Base-by-base conservation (phyloP, 257 asterid genomes). In the Solanum tacnaense region DNA sequence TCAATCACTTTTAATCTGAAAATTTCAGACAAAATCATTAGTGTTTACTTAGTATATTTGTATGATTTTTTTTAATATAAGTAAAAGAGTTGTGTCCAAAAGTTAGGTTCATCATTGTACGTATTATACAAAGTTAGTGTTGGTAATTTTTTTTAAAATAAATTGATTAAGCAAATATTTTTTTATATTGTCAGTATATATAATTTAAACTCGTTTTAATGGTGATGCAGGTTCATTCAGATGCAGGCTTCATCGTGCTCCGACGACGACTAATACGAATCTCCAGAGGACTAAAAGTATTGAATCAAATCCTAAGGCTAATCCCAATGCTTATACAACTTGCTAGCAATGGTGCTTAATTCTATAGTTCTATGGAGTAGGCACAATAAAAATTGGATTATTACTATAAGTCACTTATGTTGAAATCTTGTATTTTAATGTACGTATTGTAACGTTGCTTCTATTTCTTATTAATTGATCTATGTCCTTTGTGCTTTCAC, bases 191-290 rank as follows among this genome's bases (percentile, higher is more conserved):
- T 68, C 4, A 13, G 3, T 68, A 13, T 1, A 68, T 25, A 27
- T 13, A 68, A 68, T 68, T 67, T 27, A 27, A 68, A 68, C 11
- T 68, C 23, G 38, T 1, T 68, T 68, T 68, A 13, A 68, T 79
- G 67, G 16, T 46, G 58, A 44, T 20, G 10, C 29, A 81, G 85
- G 85, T 49, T 81, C 85, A 81, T 81, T 81, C 29, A 81, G 98
- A 2, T 96, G 98, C 87, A 89, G 96, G 92, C 92, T 92, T 65
- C 98, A 96, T 84, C 95, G 98, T 11, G 79, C 90, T 74, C 94
- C 93, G 0, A 44, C 67, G 25, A 44, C 67, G 36, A 27, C 39
- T 27, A 79, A 44, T 79, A 15, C 67, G 23, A 85, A 88, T 89
- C 95, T 95, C 62, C 94, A 92, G 44, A 72, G 98, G 91, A 91